Evolutionary conservation across 1,139 yeast species (phyloP).

Genomic region (Hyphopichia buzzinii): DNA sequence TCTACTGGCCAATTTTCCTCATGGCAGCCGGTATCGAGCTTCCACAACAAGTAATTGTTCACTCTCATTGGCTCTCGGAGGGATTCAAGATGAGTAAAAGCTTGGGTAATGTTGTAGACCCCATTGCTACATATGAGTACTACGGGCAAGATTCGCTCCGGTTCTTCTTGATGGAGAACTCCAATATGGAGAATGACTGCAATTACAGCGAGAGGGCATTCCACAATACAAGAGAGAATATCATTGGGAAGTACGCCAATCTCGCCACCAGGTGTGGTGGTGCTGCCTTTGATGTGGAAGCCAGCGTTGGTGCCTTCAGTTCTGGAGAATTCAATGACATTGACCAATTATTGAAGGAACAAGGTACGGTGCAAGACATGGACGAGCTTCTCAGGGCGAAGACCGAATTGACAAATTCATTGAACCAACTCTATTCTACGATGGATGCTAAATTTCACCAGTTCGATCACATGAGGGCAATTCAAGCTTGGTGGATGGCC

Average conservation of each 20-base stretch:
- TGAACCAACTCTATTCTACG: constrained; percentile 17
- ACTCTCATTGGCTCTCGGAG: constrained; percentile 90
- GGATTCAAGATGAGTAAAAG: constrained; percentile 95
- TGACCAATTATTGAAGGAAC: constrained; percentile 17
- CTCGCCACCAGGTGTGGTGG: constrained; percentile 74
- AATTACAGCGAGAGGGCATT: constrained; percentile 69
- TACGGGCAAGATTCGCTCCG: constrained; percentile 77
- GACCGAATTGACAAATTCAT: constrained; percentile 16
- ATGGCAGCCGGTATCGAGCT: constrained; percentile 74
- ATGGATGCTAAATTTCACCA: constrained; percentile 44
- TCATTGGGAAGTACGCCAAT: constrained; percentile 84
- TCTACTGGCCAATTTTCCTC: constrained; percentile 92
- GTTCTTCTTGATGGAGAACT: constrained; percentile 73
- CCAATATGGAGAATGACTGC: constrained; percentile 73
- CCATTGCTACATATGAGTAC: constrained; percentile 54
- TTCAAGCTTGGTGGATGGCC: constrained; percentile 60
- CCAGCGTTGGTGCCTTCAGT: constrained; percentile 32
- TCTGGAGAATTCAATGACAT: constrained; percentile 23
- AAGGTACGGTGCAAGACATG: constrained; percentile 13
- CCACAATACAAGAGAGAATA: constrained; percentile 54
- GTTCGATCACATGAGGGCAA: constrained; percentile 60
- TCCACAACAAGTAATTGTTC: constrained; percentile 79
- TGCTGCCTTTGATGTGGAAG: constrained; percentile 57
- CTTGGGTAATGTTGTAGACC: constrained; percentile 94
- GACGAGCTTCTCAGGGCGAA: constrained; percentile 16